A percentile compares a stretch with the other conserved stretches of the same genome.
Conservation (phyloP, 164 flowering plant species). For the Vitis cinerea region DNA sequence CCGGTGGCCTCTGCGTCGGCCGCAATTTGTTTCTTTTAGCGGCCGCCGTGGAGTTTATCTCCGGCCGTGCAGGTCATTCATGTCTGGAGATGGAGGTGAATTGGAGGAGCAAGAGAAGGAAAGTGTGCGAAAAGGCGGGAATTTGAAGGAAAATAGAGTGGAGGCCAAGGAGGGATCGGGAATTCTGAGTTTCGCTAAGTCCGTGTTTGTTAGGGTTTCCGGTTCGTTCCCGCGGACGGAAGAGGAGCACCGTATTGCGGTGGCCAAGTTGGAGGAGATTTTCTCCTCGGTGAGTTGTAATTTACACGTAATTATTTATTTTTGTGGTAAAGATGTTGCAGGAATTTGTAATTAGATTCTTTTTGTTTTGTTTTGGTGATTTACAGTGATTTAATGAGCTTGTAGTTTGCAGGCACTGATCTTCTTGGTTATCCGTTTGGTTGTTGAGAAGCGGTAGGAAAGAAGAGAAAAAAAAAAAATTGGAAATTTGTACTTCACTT, state of each 20-base stretch:
- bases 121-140: slow-evolving; percentile 14
- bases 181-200: slow-evolving; percentile 34
- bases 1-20: slow-evolving; percentile 12
- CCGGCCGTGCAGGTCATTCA: slow-evolving; percentile 47
- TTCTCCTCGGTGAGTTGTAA: slow-evolving; percentile 58
- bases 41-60: slow-evolving; percentile 19
- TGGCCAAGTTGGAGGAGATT: slow-evolving; percentile 48
- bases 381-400: no score
- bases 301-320: neutral
- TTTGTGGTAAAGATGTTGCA: neutral
- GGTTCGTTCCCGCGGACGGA: slow-evolving; percentile 22
- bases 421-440: neutral
- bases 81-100: slow-evolving; percentile 38
- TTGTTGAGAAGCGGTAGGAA: no score
- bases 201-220: slow-evolving; percentile 30
- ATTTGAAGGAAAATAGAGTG: slow-evolving; percentile 15
- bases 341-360: neutral
- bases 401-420: neutral
- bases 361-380: neutral
- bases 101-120: slow-evolving; percentile 18
- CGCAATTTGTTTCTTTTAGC: slow-evolving; percentile 5
- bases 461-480: no score
- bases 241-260: slow-evolving; percentile 27
- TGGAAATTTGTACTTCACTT: no score
- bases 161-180: slow-evolving; percentile 26